Conservation (phyloP, 2,329 filamentous ascomycete species). For the Phialemonium atrogriseum region DNA sequence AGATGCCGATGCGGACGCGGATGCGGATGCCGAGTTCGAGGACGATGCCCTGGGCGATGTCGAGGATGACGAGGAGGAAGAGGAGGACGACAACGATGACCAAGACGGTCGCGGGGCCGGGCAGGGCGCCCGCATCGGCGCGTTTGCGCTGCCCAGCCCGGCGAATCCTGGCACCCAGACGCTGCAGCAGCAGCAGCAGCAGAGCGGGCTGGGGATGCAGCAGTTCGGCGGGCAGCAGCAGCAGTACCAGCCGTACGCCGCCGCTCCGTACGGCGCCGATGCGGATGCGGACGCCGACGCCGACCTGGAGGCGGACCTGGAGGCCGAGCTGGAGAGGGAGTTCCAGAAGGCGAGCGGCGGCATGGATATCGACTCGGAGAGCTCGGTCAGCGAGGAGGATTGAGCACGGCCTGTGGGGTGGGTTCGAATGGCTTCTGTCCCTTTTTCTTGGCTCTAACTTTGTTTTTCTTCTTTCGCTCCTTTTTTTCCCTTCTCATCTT, state of each 20-base stretch:
- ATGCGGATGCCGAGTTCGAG: slow-evolving; percentile 18
- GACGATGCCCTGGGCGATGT: not conserved
- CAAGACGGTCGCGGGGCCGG: too few relatives aligned
- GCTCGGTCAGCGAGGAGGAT: slow-evolving; percentile 60
- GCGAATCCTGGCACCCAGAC: slow-evolving; percentile 34
- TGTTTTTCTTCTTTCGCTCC: too few relatives aligned
- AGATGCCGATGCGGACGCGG: slow-evolving; percentile 19
- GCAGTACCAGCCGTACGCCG: slow-evolving; percentile 22
- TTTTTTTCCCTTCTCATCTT: too few relatives aligned
- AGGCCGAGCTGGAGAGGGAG: slow-evolving; percentile 49
- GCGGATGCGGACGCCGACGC: slow-evolving; percentile 11
- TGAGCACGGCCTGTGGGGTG: too few relatives aligned
- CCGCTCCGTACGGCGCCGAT: slow-evolving; percentile 27
- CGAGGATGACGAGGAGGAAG: slow-evolving; percentile 26
- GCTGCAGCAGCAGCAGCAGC: slow-evolving; percentile 15
- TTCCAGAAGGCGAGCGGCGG: slow-evolving; percentile 29
- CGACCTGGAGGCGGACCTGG: slow-evolving; percentile 28
- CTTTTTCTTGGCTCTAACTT: not conserved
- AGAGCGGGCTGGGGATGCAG: slow-evolving; percentile 6
- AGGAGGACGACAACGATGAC: slow-evolving; percentile 8
- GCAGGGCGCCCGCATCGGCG: too few relatives aligned
- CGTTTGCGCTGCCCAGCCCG: slow-evolving; percentile 46
- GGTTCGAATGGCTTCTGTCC: too few relatives aligned
- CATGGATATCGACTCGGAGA: slow-evolving; percentile 47
- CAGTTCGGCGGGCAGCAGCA: slow-evolving; percentile 5